Percentiles rank a stretch among this genome's conserved stretches.
Evolutionary conservation across 1,139 yeast species (phyloP).

Genomic region (Meyerozyma athensensis): DNA sequence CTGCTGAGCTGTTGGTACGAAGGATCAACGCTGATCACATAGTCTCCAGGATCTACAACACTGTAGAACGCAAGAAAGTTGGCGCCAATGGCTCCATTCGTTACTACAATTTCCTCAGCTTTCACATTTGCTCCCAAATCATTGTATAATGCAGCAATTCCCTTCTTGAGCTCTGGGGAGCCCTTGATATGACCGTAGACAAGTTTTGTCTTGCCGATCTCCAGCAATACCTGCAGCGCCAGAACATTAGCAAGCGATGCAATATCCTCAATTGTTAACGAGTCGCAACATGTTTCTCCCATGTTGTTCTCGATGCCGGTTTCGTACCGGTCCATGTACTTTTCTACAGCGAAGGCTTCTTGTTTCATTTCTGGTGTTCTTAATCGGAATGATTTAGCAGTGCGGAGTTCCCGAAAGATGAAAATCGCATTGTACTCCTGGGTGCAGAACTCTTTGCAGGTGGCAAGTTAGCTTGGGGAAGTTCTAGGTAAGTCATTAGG

Average conservation of each 20-base stretch:
- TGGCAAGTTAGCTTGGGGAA: too few species aligned
- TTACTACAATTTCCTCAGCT: conserved; percentile 33
- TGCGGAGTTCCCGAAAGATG: too few species aligned
- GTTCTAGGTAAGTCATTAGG: too few species aligned
- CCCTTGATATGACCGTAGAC: conserved; percentile 50
- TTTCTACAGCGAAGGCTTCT: conserved; percentile 50
- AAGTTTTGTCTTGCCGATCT: conserved; percentile 19
- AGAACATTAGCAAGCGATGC: conserved; percentile 19
- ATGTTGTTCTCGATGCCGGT: conserved; percentile 34
- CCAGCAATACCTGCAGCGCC: conserved; percentile 6
- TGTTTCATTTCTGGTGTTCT: conserved; percentile 19
- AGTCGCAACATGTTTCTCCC: conserved; percentile 53
- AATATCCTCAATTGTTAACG: conserved; percentile 39
- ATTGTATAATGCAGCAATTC: conserved; percentile 34
- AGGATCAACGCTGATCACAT: conserved; percentile 47
- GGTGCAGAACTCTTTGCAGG: too few species aligned
- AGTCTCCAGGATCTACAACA: conserved; percentile 44
- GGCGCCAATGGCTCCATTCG: conserved; percentile 59
- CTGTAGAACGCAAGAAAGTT: conserved; percentile 47
- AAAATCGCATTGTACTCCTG: too few species aligned
- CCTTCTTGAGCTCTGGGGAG: conserved; percentile 31
- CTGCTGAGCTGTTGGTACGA: conserved; percentile 49
- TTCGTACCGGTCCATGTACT: conserved; percentile 53
- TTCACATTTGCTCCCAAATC: conserved; percentile 18
- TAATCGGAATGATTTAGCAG: too few species aligned